Evolutionary conservation across 768 basidiomycete genomes (phyloP).

Genomic region (Serendipita sp.): DNA sequence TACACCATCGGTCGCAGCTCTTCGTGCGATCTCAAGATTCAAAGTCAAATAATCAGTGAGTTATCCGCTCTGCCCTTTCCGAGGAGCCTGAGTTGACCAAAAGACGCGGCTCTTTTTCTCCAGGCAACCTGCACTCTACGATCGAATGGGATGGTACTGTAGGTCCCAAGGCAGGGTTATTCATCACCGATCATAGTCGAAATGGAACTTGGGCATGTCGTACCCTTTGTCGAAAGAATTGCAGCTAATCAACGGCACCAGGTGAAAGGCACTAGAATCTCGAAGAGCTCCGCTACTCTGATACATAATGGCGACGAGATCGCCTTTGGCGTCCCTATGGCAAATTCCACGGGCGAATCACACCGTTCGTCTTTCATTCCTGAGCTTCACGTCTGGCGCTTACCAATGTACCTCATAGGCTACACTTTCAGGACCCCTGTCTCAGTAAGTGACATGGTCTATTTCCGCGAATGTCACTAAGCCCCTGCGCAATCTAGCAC

Average conservation of each 20-base stretch:
- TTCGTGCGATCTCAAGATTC: slow-evolving; percentile 39
- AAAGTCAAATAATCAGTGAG: slow-evolving; percentile 63
- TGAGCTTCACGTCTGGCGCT: background rate
- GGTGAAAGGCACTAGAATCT: slow-evolving; percentile 57
- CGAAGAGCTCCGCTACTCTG: slow-evolving; percentile 36
- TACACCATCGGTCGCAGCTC: slow-evolving; percentile 42
- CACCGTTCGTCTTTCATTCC: slow-evolving; percentile 40
- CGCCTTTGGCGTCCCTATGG: slow-evolving; percentile 49
- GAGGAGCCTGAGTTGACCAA: slow-evolving; percentile 17
- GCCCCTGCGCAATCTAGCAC: slow-evolving; percentile 6
- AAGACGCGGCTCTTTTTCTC: background rate
- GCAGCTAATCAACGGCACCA: slow-evolving; percentile 17
- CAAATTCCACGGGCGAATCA: slow-evolving; percentile 40
- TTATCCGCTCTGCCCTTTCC: slow-evolving; percentile 13
- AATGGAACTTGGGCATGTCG: slow-evolving; percentile 47
- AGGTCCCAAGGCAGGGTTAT: slow-evolving; percentile 26
- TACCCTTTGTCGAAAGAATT: background rate
- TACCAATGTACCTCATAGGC: slow-evolving; percentile 51
- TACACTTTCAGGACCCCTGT: slow-evolving; percentile 34
- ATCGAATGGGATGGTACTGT: slow-evolving; percentile 46
- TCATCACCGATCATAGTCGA: slow-evolving; percentile 42
- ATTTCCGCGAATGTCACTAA: slow-evolving; percentile 27
- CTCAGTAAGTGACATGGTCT: slow-evolving; percentile 37
- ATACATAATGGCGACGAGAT: slow-evolving; percentile 74
- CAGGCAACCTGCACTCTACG: slow-evolving; percentile 43